Base-by-base conservation (phyloP, 352 stramenopile species). In the Phytophthora fragariae region DNA sequence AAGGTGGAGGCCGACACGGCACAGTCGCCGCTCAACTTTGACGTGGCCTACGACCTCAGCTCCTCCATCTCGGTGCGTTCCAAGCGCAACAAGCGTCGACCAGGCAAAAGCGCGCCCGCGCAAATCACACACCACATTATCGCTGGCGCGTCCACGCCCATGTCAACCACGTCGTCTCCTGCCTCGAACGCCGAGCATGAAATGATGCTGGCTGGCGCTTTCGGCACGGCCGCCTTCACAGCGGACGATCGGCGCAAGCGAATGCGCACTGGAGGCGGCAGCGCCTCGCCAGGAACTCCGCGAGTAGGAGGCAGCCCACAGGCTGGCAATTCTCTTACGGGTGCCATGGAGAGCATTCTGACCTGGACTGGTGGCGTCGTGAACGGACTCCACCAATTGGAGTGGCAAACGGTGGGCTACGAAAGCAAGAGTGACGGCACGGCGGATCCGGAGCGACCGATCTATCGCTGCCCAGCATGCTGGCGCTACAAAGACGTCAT, bases 81-180 rank as follows among this genome's bases (percentile, higher is more conserved):
- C 1, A 99, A 99, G 83, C 92, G 95, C 65, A 99, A 98, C 80
- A 98, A 98, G 75, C 85, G 92, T 66, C 87, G 89, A 31, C 83
- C 84, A 5, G 70, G 81, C 15, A 91, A 92, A 73, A 85, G 68
- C 17, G 63, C 80, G 0, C 73, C 78, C 0, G 66, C 77, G 12
- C 83, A 83, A 44, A 86, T 93, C 63, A 91, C 86, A 33, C 85
- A 92, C 54, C 86, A 93, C 63, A 91, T 95, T 66, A 89, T 93
- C 62, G 83, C 82, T 33, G 86, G 86, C 29, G 73, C 81, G 11
- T 87, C 87, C 2, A 89, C 90, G 31, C 86, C 86, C 15, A 81
- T 86, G 58, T 93, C 86, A 9, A 88, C 76, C 1, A 90, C 80
- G 5, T 94, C 87, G 27, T 92, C 84, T 8, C 85, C 85, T 11